A percentile compares a stretch with the other conserved stretches of the same genome.
Conservation (phyloP, 495 filamentous ascomycete genomes). For the Penicillium soppii region DNA sequence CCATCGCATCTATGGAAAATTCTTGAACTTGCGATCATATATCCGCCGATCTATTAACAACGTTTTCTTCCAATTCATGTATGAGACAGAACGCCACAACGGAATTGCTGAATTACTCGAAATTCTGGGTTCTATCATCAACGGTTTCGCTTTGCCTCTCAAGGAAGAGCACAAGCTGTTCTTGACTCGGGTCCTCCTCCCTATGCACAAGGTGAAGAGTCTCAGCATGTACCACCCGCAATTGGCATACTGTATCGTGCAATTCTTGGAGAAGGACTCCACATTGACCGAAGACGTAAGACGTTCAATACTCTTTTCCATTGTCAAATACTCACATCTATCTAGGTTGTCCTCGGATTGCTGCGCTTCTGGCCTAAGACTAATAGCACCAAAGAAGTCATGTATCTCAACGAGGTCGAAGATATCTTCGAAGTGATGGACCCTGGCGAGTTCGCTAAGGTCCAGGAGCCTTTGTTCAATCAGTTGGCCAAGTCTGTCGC, state of each 20-base stretch:
- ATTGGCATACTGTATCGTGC: slow-evolving; percentile 97
- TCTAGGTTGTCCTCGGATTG: slow-evolving; percentile 86
- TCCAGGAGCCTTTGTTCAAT: slow-evolving; percentile 95
- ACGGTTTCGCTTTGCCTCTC: slow-evolving; percentile 93
- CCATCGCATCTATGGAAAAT: slow-evolving; percentile 98
- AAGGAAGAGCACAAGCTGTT: slow-evolving; percentile 99
- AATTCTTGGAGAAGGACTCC: slow-evolving; percentile 98
- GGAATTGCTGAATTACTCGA: slow-evolving; percentile 96
- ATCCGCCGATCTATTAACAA: slow-evolving; percentile 99
- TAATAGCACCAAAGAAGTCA: slow-evolving; percentile 99
- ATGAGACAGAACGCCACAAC: slow-evolving; percentile 98
- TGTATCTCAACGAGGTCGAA: slow-evolving; percentile 99
- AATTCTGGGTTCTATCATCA: slow-evolving; percentile 98
- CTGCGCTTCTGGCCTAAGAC: slow-evolving; percentile 98
- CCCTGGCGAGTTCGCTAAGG: slow-evolving; percentile 96
- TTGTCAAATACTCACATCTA: slow-evolving; percentile 2
- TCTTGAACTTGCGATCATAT: slow-evolving; percentile 94
- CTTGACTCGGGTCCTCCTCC: slow-evolving; percentile 87
- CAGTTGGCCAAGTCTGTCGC: slow-evolving; percentile 97
- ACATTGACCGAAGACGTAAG: slow-evolving; percentile 92
- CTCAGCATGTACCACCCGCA: slow-evolving; percentile 99
- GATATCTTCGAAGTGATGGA: slow-evolving; percentile 99
- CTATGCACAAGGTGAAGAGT: slow-evolving; percentile 97
- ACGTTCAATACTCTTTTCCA: neutral
- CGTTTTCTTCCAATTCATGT: slow-evolving; percentile 99